phyloP scores from a whole-genome alignment of 176 grass and related monocot genomes.

The Oropetium thomaeum region DNA sequence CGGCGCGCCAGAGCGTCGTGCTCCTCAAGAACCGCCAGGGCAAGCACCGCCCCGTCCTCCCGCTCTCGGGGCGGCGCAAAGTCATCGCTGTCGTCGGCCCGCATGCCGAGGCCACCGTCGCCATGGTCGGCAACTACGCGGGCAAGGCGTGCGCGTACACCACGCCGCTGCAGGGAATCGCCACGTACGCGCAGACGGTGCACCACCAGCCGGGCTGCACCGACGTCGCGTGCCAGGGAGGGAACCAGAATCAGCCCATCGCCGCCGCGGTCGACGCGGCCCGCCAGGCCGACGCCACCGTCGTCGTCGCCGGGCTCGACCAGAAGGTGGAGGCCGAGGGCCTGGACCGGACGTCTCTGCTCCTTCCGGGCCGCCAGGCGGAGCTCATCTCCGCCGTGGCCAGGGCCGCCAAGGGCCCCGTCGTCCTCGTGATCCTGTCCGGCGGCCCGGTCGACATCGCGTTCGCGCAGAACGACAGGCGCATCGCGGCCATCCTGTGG shows the following conservation, averaged over 20 bases:
- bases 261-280: slow-evolving; percentile 30
- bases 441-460: slow-evolving; percentile 67
- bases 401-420: slow-evolving; percentile 44
- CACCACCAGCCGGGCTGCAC: slow-evolving; percentile 55
- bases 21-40: slow-evolving; percentile 54
- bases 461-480: slow-evolving; percentile 56
- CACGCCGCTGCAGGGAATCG: slow-evolving; percentile 61
- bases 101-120: slow-evolving; percentile 62
- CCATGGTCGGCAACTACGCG: slow-evolving; percentile 94
- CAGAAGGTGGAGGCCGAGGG: slow-evolving; percentile 66
- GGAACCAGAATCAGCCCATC: slow-evolving; percentile 50
- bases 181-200: slow-evolving; percentile 30
- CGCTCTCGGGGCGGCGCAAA: slow-evolving; percentile 10
- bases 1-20: slow-evolving; percentile 61
- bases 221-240: slow-evolving; percentile 57
- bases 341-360: slow-evolving; percentile 37
- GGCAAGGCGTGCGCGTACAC: slow-evolving; percentile 65
- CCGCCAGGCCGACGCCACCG: slow-evolving; percentile 40
- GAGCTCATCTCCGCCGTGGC: slow-evolving; percentile 79
- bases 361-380: slow-evolving; percentile 68
- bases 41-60: slow-evolving; percentile 18
- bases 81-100: slow-evolving; percentile 76
- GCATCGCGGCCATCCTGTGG: slow-evolving; percentile 61
- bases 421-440: slow-evolving; percentile 61
- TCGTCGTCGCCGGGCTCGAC: slow-evolving; percentile 60